phyloP scores from a whole-genome alignment of 345 rosid species.

The Hirschfeldia incana region DNA sequence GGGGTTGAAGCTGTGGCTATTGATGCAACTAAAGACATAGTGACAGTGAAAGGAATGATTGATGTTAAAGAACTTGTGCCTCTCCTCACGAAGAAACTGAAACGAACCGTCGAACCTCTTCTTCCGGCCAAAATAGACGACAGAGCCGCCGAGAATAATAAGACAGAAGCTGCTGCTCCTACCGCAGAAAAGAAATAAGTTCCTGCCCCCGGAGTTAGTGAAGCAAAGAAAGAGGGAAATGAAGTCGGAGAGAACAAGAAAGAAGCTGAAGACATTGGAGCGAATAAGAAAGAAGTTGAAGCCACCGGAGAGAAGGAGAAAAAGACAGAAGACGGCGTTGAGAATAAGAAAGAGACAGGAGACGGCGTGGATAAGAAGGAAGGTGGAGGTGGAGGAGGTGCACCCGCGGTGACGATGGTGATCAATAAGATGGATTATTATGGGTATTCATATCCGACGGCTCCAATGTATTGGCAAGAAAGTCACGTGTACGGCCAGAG shows the following conservation, averaged over 20 bases:
- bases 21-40: slow-evolving; percentile 63
- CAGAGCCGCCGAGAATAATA: slow-evolving; percentile 31
- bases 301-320: slow-evolving; percentile 42
- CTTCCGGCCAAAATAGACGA: slow-evolving; percentile 60
- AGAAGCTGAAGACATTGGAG: slow-evolving; percentile 37
- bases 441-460: slow-evolving; percentile 44
- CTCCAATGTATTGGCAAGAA: slow-evolving; percentile 52
- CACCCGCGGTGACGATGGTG: slow-evolving; percentile 26
- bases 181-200: slow-evolving; percentile 39
- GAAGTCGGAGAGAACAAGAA: slow-evolving; percentile 47
- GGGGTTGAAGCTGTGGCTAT: slow-evolving; percentile 63
- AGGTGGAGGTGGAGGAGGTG: slow-evolving; percentile 35
- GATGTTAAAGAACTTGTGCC: slow-evolving; percentile 62
- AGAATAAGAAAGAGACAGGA: too few relatives aligned
- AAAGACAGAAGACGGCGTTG: slow-evolving; percentile 12
- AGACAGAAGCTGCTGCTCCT: slow-evolving; percentile 8
- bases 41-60: slow-evolving; percentile 76
- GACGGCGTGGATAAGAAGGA: slow-evolving; percentile 16
- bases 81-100: slow-evolving; percentile 55
- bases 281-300: slow-evolving; percentile 14
- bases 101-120: slow-evolving; percentile 62
- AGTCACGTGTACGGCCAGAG: slow-evolving; percentile 43
- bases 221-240: slow-evolving; percentile 43
- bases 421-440: slow-evolving; percentile 51
- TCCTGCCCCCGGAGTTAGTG: slow-evolving; percentile 14